Percentiles rank a stretch among this genome's conserved stretches.
Evolutionary conservation across 371 early-diverging fungal genomes (phyloP).

Genomic region (Amoeboaphelidium protococcarum): DNA sequence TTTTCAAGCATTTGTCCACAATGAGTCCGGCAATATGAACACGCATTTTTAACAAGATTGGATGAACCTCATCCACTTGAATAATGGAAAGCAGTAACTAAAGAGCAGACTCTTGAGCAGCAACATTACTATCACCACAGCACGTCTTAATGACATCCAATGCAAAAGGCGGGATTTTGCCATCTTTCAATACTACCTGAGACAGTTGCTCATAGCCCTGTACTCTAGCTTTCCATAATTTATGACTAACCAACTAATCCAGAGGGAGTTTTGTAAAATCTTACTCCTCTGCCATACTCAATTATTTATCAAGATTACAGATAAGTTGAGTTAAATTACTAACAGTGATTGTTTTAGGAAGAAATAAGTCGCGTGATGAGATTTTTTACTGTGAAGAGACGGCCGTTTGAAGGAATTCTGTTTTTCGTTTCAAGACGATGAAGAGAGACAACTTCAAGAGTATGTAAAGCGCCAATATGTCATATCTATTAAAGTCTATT

Average conservation of each 20-base stretch:
- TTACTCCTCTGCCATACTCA: slow-evolving; percentile 14
- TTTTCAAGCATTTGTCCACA: slow-evolving; percentile 63
- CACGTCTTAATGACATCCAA: too few species aligned
- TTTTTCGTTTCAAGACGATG: too few species aligned
- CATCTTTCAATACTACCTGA: slow-evolving; percentile 22
- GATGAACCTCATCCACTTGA: slow-evolving; percentile 46
- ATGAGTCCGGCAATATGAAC: slow-evolving; percentile 42
- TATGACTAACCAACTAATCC: slow-evolving; percentile 29
- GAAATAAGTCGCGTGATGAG: too few species aligned
- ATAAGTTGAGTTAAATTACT: neutral
- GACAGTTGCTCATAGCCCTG: slow-evolving; percentile 56
- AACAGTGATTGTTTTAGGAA: too few species aligned
- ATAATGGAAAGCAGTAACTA: slow-evolving; percentile 41
- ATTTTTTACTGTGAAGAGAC: too few species aligned
- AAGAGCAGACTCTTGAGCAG: slow-evolving; percentile 71
- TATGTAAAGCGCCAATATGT: too few species aligned
- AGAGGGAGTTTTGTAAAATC: slow-evolving; percentile 37
- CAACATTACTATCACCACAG: slow-evolving; percentile 77
- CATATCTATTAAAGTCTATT: too few species aligned
- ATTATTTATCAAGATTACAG: neutral
- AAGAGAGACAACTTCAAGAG: too few species aligned
- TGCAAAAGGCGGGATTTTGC: slow-evolving; percentile 38
- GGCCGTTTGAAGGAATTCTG: too few species aligned
- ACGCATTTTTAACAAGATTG: slow-evolving; percentile 33
- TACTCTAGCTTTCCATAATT: slow-evolving; percentile 88